A percentile compares a stretch with the other conserved stretches of the same genome.
Conservation (phyloP, 495 filamentous ascomycete genomes). For the Hyphodiscus hymeniophilus region DNA sequence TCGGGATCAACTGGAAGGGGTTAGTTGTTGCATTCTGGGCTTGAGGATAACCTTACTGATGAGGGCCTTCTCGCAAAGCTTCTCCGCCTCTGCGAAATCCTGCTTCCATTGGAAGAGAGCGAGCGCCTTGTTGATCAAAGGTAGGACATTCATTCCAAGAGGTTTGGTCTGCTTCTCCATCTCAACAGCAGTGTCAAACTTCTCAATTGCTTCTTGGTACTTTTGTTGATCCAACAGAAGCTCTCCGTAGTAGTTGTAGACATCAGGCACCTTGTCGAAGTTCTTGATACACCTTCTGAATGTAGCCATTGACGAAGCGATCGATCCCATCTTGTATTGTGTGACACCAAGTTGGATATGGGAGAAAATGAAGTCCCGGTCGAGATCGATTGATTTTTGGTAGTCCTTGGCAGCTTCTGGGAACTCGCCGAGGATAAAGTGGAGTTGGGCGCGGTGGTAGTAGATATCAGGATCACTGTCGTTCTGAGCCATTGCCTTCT, state of each 20-base stretch:
- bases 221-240: constrained; percentile 96
- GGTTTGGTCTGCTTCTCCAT: constrained; percentile 95
- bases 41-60: constrained; percentile 60
- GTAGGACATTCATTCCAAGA: constrained; percentile 91
- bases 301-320: constrained; percentile 96
- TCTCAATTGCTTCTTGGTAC: constrained; percentile 90
- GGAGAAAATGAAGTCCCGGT: constrained; percentile 94
- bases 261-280: constrained; percentile 91
- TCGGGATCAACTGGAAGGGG: constrained; percentile 82
- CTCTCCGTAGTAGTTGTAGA: constrained; percentile 99
- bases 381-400: constrained; percentile 97
- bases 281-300: constrained; percentile 98
- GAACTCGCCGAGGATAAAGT: constrained; percentile 95
- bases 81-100: constrained; percentile 89
- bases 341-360: constrained; percentile 99
- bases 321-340: constrained; percentile 99
- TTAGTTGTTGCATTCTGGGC: constrained; percentile 8
- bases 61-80: constrained; percentile 91
- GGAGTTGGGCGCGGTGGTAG: constrained; percentile 97
- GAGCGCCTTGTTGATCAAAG: constrained; percentile 96
- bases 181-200: constrained; percentile 95
- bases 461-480: constrained; percentile 92
- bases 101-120: constrained; percentile 97
- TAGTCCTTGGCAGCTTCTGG: constrained; percentile 94
- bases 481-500: constrained; percentile 76